Evolutionary conservation across 2,329 filamentous ascomycete genomes (phyloP).

Genomic region (Trichophyton rubrum): DNA sequence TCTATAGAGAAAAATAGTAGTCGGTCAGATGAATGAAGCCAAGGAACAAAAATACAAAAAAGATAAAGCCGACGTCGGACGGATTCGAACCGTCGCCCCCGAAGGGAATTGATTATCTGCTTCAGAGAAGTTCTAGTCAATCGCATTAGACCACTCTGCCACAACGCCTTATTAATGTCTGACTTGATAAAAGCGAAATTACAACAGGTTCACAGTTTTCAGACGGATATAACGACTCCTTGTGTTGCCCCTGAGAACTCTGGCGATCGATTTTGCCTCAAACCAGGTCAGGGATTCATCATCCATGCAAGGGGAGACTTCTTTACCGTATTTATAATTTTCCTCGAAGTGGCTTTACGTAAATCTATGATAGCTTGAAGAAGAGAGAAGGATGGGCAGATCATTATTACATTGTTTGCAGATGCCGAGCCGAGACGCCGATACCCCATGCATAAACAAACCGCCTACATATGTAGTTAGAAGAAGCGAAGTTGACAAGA

Average conservation of each 20-base stretch:
- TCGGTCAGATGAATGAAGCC: background rate
- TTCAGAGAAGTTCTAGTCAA: constrained; percentile 5
- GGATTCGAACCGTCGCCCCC: constrained; percentile 5
- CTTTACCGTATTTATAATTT: background rate
- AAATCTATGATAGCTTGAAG: background rate
- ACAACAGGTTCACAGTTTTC: background rate
- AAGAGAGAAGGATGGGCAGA: background rate
- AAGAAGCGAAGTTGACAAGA: background rate
- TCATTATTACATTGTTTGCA: background rate
- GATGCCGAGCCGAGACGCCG: background rate
- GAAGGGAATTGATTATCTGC: constrained; percentile 4
- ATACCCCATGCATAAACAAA: background rate
- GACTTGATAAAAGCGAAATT: background rate
- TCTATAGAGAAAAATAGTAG: too few relatives aligned
- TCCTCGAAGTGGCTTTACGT: background rate
- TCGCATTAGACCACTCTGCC: constrained; percentile 8
- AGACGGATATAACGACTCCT: too few relatives aligned
- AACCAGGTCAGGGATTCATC: background rate
- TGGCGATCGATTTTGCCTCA: background rate
- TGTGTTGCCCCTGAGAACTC: too few relatives aligned
- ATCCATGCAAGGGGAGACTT: background rate
- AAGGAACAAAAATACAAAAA: background rate
- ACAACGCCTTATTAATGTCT: constrained; percentile 5
- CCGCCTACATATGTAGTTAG: background rate
- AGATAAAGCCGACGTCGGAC: constrained; percentile 2